Base-by-base conservation (phyloP, 495 filamentous ascomycete genomes). In the Penicillium arizonense region DNA sequence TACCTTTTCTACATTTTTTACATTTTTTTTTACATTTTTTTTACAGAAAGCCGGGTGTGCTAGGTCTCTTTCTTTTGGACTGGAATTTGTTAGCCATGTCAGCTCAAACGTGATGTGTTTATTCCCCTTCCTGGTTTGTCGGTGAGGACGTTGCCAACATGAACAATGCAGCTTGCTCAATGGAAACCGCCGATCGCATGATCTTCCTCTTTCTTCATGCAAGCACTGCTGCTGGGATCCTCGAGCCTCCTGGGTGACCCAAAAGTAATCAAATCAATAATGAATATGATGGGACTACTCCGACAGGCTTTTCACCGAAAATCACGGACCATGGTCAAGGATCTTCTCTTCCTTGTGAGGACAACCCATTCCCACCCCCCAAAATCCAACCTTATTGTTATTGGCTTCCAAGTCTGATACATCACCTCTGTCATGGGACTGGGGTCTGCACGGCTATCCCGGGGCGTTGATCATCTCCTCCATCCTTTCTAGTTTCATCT, bases 401-500 rank as follows among this genome's bases (percentile, higher is more conserved):
- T 71, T 71, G 66, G 65, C 51, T 52, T 52, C 55, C 66, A 65
- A 61, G 62, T 63, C 61, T 62, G 68, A 64, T 66, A 63, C 65
- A 63, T 68, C 63, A 56, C 45, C 56, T 47, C 54, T 60, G 62
- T 74, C 68, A 75, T 65, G 72, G 59, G 67, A 68, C 67, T 67
- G 57, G 61, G 63, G 64, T 40, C 44, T 68, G 68, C 68, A 72
- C 65, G 61, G 61, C 52, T 66, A 64, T 66, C 40, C 65, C 52
- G 61, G 65, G 54, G 61, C 28, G 63, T 56, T 63, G 65, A 73
- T 75, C 70, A 58, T 65, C 57, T 57, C 55, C 54, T 63, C 63
- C 58, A 65, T 68, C 63, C 53, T 62, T 56, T 62, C 57, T 72
- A 65, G 68, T 69, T 68, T 61, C 67, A 67, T 67, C 65, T 71